Conservation (phyloP, 1,139 yeast genomes). For the Spencermartinsiella ligniputridi region DNA sequence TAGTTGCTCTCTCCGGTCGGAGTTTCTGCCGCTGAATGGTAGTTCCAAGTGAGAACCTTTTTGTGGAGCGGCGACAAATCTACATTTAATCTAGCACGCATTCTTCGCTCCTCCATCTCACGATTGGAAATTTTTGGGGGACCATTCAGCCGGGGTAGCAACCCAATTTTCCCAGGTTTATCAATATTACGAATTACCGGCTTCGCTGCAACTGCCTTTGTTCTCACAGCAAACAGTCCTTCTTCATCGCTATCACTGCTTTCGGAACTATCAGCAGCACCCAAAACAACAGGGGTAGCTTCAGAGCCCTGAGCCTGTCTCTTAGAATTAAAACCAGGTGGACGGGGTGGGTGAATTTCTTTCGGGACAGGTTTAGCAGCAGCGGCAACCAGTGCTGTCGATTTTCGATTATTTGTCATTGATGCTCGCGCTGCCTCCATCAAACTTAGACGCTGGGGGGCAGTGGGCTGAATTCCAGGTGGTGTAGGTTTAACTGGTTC, state of each 20-base stretch:
- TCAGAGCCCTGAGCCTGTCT: background rate
- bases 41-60: slow-evolving; percentile 74
- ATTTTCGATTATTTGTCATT: slow-evolving; percentile 8
- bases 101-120: slow-evolving; percentile 66
- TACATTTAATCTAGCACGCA: slow-evolving; percentile 76
- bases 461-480: slow-evolving; percentile 11
- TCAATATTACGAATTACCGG: background rate
- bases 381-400: slow-evolving; percentile 8
- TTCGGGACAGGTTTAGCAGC: slow-evolving; percentile 22
- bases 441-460: slow-evolving; percentile 22
- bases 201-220: background rate
- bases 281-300: background rate
- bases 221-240: slow-evolving; percentile 5
- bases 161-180: background rate
- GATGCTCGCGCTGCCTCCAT: slow-evolving; percentile 26
- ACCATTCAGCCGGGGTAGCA: background rate
- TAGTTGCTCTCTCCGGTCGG: slow-evolving; percentile 25
- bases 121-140: slow-evolving; percentile 25
- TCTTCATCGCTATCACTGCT: slow-evolving; percentile 10
- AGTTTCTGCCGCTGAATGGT: slow-evolving; percentile 40
- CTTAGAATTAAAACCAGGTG: slow-evolving; percentile 69
- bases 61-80: slow-evolving; percentile 72
- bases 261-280: slow-evolving; percentile 4
- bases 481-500: slow-evolving; percentile 1
- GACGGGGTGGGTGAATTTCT: slow-evolving; percentile 61